Evolutionary conservation across 2,329 filamentous ascomycete species (phyloP).

Genomic region (Aureobasidium zeae): DNA sequence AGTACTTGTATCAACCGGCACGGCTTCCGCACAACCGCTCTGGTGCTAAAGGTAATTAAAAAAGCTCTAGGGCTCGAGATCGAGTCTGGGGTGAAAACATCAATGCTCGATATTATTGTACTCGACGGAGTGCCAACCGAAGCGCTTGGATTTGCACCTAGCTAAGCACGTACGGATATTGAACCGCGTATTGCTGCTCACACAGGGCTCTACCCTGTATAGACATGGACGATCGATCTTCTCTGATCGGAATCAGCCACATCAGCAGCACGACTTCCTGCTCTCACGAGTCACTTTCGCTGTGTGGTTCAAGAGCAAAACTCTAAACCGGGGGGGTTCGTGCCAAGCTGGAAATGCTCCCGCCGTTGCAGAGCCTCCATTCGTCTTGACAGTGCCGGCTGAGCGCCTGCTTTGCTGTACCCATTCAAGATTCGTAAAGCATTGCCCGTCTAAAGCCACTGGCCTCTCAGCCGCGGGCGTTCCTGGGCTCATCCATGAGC

Average conservation of each 20-base stretch:
- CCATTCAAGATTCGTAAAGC: slow-evolving; percentile 1
- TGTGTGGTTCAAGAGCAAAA: no score
- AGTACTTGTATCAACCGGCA: background rate
- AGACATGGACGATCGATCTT: background rate
- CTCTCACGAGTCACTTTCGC: background rate
- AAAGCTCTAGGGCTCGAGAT: slow-evolving; percentile 1
- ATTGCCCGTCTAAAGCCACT: background rate
- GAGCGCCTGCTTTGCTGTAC: background rate
- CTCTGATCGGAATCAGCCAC: background rate
- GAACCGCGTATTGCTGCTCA: background rate
- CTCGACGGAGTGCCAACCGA: background rate
- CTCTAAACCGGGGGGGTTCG: no score
- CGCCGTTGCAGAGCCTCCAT: background rate
- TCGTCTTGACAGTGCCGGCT: background rate
- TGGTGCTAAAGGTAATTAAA: background rate
- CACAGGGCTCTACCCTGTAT: slow-evolving; percentile 1
- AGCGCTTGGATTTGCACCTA: no score
- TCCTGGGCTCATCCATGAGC: slow-evolving; percentile 3
- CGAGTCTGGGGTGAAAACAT: background rate
- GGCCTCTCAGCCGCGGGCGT: slow-evolving; percentile 11
- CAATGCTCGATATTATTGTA: slow-evolving; percentile 1
- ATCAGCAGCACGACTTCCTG: background rate
- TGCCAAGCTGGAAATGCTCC: background rate
- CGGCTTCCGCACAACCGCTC: background rate
- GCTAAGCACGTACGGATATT: no score